Base-by-base conservation (phyloP, 371 early-diverging fungal species). In the Massospora cicadina region DNA sequence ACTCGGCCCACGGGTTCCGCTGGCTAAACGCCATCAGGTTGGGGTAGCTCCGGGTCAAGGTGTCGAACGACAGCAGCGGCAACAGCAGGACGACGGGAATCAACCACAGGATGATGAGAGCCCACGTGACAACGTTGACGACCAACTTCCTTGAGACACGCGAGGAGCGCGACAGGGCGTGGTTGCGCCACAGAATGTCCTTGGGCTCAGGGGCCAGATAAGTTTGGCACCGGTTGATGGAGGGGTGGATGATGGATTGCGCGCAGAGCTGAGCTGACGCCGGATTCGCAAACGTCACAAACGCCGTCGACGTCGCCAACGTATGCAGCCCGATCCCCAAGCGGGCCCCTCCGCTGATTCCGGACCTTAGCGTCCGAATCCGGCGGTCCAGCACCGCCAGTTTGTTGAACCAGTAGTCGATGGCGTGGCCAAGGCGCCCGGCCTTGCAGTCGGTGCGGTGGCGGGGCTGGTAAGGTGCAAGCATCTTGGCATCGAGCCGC, bases 191-290 rank as follows among this genome's bases (percentile, higher is more conserved):
- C 67, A 84, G 78, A 21, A 95, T 73, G 70, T 91, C 93, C 53
- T 93, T 82, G 27, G 96, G 96, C 67, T 94, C 93, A 0, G 94
- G 93, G 7, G 94, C 94, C 72, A 87, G 75, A 28, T 75, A 72
- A 0, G 86, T 82, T 65, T 81, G 74, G 68, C 85, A 82, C 5
- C 82, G 76, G 61, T 86, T 84, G 0, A 89, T 86, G 55, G 80
- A 78, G 65, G 76, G 74, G 13, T 75, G 75, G 32, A 79, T 79
- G 24, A 81, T 76, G 2, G 79, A 77, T 65, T 82, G 82, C 13
- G 83, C 81, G 60, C 84, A 71, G 23, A 83, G 71, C 58, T 82
- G 80, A 26, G 73, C 73, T 31, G 70, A 64, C 55, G 66, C 65
- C 59, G 72, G 76, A 60, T 77, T 75, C 72, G 73, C 74, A 71